Percentiles rank a stretch among this genome's conserved stretches.
Evolutionary conservation across 176 grass and related monocot genomes (phyloP).

Genomic region (Pharus latifolius): DNA sequence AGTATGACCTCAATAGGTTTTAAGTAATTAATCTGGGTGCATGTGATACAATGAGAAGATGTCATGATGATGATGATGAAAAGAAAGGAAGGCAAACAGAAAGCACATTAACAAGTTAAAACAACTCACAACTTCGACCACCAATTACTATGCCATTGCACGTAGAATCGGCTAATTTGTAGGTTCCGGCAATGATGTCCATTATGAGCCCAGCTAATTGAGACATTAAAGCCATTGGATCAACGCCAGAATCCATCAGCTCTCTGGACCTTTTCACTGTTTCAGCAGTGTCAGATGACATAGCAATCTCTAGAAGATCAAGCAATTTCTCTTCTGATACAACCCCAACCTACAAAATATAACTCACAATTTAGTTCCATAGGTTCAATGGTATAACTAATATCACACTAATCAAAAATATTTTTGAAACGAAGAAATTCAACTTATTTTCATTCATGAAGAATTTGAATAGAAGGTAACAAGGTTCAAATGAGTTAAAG

Average conservation of each 20-base stretch:
- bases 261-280: conserved; percentile 78
- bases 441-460: neutral
- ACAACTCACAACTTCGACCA: conserved; percentile 61
- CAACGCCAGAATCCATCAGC: conserved; percentile 76
- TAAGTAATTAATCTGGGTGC: too few relatives aligned
- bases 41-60: neutral
- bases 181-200: conserved; percentile 88
- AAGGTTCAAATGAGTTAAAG: neutral
- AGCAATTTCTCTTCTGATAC: conserved; percentile 85
- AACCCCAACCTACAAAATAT: conserved; percentile 61
- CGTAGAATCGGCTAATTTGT: conserved; percentile 41
- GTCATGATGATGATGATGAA: neutral
- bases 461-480: neutral
- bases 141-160: conserved; percentile 28
- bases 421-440: neutral
- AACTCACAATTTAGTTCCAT: neutral
- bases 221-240: conserved; percentile 87
- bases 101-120: neutral
- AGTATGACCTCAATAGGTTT: too few relatives aligned
- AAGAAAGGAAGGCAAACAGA: neutral
- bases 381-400: neutral
- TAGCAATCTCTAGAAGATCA: conserved; percentile 77
- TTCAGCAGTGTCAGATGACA: conserved; percentile 73
- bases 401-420: neutral
- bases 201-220: conserved; percentile 83